phyloP scores from a whole-genome alignment of 257 asterid species.

The Nicotiana obtusifolia region DNA sequence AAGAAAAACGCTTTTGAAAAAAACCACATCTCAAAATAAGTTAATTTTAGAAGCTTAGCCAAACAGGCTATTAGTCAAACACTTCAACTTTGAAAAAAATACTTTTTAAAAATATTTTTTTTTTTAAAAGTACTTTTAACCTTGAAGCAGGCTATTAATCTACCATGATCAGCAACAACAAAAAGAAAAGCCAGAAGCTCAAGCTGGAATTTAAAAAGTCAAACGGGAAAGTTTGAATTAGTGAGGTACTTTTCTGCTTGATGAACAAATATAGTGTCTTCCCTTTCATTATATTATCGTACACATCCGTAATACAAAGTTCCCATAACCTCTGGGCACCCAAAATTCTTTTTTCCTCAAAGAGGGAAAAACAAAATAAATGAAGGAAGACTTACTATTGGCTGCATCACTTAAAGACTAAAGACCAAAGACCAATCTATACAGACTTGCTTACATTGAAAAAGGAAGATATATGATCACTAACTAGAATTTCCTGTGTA shows the following conservation, averaged over 20 bases:
- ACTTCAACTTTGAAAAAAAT: no score
- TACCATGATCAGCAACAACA: no score
- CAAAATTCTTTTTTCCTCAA: constrained; percentile 6
- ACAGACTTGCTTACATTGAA: constrained; percentile 24
- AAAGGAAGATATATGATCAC: constrained; percentile 16
- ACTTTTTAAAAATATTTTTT: no score
- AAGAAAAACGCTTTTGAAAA: no score
- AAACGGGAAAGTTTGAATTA: no score
- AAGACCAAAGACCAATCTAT: constrained; percentile 27
- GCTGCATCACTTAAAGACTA: constrained; percentile 3
- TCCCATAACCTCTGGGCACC: constrained; percentile 5
- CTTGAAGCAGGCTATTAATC: no score
- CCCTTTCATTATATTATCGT: not conserved
- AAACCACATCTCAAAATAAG: no score
- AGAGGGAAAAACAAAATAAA: constrained; percentile 6
- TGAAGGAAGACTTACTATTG: not conserved
- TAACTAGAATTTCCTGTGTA: constrained; percentile 28
- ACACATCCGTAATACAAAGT: constrained; percentile 4
- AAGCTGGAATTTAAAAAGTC: not conserved
- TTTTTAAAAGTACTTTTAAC: no score
- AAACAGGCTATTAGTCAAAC: no score
- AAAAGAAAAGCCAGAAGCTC: no score
- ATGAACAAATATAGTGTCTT: not conserved
- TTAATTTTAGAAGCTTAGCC: no score
- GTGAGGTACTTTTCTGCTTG: not conserved